These are phyloP conservation scores for Clitoria ternatea DNA, from an alignment of 306 rosid species.

Conservation along the genomic window DNA sequence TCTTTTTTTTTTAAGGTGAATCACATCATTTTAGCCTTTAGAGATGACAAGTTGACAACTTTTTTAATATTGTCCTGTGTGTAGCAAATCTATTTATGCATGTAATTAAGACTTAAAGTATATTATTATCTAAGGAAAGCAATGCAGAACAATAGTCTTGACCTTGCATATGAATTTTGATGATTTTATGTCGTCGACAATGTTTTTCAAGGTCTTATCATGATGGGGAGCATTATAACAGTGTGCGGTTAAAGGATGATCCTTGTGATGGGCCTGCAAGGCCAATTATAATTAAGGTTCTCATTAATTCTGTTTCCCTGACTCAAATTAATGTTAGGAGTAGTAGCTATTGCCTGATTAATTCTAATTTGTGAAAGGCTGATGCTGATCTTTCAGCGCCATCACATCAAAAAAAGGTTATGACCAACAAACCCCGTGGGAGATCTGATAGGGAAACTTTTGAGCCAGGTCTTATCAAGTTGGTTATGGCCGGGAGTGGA, in stretches of 20 bases:
- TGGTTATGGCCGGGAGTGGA: constrained; percentile 74
- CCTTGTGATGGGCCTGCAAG: constrained; percentile 68
- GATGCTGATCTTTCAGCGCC: constrained; percentile 67
- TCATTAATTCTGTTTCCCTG: background rate
- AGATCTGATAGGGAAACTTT: constrained; percentile 33
- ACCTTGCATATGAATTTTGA: constrained; percentile 16
- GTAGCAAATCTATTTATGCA: background rate
- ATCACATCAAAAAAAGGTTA: constrained; percentile 49
- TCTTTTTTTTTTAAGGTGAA: background rate
- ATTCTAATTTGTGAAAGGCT: constrained; percentile 68
- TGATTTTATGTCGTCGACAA: background rate
- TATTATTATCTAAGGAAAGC: constrained; percentile 16
- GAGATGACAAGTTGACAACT: constrained; percentile 6
- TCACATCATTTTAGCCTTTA: background rate
- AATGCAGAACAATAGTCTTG: constrained; percentile 4
- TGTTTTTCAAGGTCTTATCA: constrained; percentile 65
- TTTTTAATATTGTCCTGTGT: background rate
- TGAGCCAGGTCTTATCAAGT: constrained; percentile 47
- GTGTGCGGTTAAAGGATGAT: constrained; percentile 73
- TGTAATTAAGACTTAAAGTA: background rate
- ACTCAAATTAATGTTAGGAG: constrained; percentile 14
- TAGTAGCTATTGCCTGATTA: constrained; percentile 40
- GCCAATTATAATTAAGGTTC: constrained; percentile 69
- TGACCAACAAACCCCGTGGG: constrained; percentile 19
- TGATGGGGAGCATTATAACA: constrained; percentile 81